Base-by-base conservation (phyloP, 495 filamentous ascomycete species). In the Penicillium bovifimosum region DNA sequence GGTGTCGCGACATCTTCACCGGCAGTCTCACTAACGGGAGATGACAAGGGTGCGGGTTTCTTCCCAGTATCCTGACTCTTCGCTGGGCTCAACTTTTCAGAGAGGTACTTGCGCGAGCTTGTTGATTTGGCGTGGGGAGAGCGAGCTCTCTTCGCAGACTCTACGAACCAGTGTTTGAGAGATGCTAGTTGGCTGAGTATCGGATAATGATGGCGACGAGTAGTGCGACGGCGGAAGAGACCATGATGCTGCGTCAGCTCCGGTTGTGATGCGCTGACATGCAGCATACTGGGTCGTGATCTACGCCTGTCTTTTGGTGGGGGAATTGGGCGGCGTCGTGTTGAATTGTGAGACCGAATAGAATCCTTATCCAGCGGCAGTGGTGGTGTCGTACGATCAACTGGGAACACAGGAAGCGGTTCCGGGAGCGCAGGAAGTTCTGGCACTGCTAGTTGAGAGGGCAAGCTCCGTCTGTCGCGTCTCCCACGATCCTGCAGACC, bases 151-250 rank as follows among this genome's bases (percentile, higher is more conserved):
- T 89, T 91, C 31, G 86, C 82, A 41, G 83, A 86, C 51, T 90
- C 86, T 38, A 88, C 78, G 58, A 92, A 82, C 88, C 88, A 92
- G 58, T 89, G 86, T 60, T 96, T 96, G 69, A 96, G 83, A 17
- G 86, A 86, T 1, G 90, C 86, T 5, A 92, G 69, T 60, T 91
- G 88, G 58, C 85, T 85, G 40, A 90, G 80, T 41, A 92, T 80
- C 26, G 86, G 77, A 58, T 87, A 82, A 53, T 86, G 80, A 56
- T 84, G 84, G 51, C 80, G 83, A 39, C 80, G 78, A 52, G 67
- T 65, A 27, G 71, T 73, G 35, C 78, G 75, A 48, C 76, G 75
- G 48, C 81, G 81, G 44, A 76, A 70, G 29, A 78, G 66, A 16
- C 78, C 79, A 55, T 80, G 80, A 36, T 72, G 74, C 50, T 78